These are phyloP conservation scores for Hygrocybe punicea DNA, from an alignment of 768 basidiomycete genomes.

Conservation along the genomic window DNA sequence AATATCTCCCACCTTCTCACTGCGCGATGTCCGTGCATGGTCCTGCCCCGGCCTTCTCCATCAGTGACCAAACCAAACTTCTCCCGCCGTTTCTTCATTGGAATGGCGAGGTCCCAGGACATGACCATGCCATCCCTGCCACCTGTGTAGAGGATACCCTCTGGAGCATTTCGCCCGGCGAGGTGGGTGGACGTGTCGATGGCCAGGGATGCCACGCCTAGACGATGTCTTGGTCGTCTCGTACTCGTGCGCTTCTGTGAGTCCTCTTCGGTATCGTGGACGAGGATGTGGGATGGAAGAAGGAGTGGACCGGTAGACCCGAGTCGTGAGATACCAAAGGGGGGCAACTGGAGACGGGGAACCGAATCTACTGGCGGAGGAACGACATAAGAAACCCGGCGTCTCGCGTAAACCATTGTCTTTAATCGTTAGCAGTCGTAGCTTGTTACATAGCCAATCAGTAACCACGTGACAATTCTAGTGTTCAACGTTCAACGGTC, in stretches of 20 bases:
- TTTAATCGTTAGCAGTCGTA: too few relatives aligned
- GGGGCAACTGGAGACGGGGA: conserved; percentile 68
- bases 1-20: conserved; percentile 69
- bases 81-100: conserved; percentile 49
- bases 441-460: too few relatives aligned
- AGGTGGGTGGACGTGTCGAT: conserved; percentile 81
- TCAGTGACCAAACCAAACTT: conserved; percentile 14
- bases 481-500: too few relatives aligned
- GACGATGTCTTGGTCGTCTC: conserved; percentile 74
- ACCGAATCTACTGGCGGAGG: conserved; percentile 64
- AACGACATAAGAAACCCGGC: conserved; percentile 85
- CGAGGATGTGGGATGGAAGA: conserved; percentile 33
- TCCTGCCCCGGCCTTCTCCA: conserved; percentile 21
- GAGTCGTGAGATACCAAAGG: conserved; percentile 56
- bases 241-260: conserved; percentile 18
- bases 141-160: conserved; percentile 87
- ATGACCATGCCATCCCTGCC: conserved; percentile 87
- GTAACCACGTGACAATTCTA: too few relatives aligned
- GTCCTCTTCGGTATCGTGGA: conserved; percentile 23
- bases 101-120: conserved; percentile 78
- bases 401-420: conserved; percentile 51
- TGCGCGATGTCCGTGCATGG: conserved; percentile 1
- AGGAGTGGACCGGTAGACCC: conserved; percentile 72
- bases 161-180: conserved; percentile 58
- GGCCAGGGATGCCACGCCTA: conserved; percentile 84